Percentiles rank a stretch among this genome's conserved stretches.
Conservation (phyloP, 768 basidiomycete species). For the Trametes maxima region DNA sequence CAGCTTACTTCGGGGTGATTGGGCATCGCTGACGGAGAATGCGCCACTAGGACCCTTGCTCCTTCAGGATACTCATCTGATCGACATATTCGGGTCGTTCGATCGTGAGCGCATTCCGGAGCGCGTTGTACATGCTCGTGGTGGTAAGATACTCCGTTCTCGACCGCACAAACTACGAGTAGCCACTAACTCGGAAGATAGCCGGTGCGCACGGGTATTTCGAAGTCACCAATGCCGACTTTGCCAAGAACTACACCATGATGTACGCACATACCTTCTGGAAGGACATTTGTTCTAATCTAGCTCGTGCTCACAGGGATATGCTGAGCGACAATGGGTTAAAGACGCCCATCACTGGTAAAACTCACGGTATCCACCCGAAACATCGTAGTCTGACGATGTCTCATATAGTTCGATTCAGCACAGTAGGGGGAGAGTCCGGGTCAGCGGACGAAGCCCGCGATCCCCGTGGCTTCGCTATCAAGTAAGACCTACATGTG, state of each 20-base stretch:
- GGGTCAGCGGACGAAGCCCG: conserved; percentile 52
- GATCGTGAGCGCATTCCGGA: conserved; percentile 35
- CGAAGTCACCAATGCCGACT: conserved; percentile 52
- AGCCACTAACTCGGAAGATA: not conserved
- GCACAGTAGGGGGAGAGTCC: conserved; percentile 55
- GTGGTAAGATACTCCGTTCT: conserved; percentile 19
- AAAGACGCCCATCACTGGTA: conserved; percentile 36
- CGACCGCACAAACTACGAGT: not conserved
- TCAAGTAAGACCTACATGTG: conserved; percentile 40
- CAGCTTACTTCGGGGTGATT: not conserved
- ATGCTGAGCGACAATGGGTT: conserved; percentile 39
- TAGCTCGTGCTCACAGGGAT: conserved; percentile 33
- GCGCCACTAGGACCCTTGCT: conserved; percentile 24
- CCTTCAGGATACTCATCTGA: conserved; percentile 28
- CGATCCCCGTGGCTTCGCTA: conserved; percentile 57
- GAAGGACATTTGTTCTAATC: conserved; percentile 19
- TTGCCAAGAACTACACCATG: conserved; percentile 38
- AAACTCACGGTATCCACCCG: not conserved
- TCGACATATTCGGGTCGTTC: conserved; percentile 29
- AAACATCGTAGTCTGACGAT: not conserved
- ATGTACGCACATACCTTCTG: conserved; percentile 29
- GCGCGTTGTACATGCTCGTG: conserved; percentile 40
- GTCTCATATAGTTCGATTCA: conserved; percentile 46
- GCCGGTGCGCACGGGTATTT: conserved; percentile 55
- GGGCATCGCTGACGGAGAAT: not conserved